Evolutionary conservation across 768 basidiomycete genomes (phyloP).

Genomic region (Agrocybe chaxingu): DNA sequence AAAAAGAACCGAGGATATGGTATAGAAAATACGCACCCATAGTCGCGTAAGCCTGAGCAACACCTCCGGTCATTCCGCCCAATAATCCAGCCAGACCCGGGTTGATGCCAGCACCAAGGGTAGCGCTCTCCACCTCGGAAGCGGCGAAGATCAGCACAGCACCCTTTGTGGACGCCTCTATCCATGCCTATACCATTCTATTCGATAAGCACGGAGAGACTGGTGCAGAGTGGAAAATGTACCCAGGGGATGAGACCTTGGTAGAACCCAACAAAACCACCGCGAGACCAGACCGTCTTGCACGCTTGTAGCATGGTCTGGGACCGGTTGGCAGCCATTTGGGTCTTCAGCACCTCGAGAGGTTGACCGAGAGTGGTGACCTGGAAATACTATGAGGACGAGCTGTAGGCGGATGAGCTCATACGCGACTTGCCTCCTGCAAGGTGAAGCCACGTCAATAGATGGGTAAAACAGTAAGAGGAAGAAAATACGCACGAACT

Average conservation of each 20-base stretch:
- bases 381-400: constrained; percentile 32
- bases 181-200: constrained; percentile 84
- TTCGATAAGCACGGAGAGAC: constrained; percentile 3
- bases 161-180: constrained; percentile 98
- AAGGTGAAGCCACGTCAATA: constrained; percentile 17
- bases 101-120: constrained; percentile 63
- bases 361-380: constrained; percentile 99
- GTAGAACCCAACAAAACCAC: constrained; percentile 87
- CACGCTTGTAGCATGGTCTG: constrained; percentile 89
- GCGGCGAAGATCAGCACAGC: constrained; percentile 95
- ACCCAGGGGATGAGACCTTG: constrained; percentile 99
- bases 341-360: constrained; percentile 96
- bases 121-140: constrained; percentile 83
- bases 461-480: neutral
- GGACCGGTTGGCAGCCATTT: constrained; percentile 96
- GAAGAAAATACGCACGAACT: constrained; percentile 48
- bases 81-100: constrained; percentile 84
- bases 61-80: constrained; percentile 96
- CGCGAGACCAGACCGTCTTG: constrained; percentile 85
- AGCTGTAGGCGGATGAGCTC: constrained; percentile 6
- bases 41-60: constrained; percentile 98
- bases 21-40: constrained; percentile 72
- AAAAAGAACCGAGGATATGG: neutral
- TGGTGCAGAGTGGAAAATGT: constrained; percentile 18
- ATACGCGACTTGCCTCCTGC: constrained; percentile 65